Conservation (phyloP, 768 basidiomycete genomes). For the Auricularia auricula-judae region DNA sequence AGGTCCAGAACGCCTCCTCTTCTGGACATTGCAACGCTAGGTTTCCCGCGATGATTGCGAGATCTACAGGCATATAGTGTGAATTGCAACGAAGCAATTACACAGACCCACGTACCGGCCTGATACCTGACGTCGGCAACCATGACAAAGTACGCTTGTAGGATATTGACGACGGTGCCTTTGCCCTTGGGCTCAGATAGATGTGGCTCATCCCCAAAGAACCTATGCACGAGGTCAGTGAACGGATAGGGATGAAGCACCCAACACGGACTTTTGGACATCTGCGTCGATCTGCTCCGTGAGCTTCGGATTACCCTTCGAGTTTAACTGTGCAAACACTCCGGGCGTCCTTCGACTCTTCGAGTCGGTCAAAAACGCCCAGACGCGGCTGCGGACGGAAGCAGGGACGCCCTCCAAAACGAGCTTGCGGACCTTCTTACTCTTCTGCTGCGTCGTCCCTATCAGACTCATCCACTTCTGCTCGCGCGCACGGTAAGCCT, state of each 20-base stretch:
- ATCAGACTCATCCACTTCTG: slow-evolving; percentile 49
- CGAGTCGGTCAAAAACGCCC: slow-evolving; percentile 71
- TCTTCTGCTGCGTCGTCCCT: slow-evolving; percentile 56
- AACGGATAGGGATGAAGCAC: not conserved
- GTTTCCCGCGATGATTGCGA: slow-evolving; percentile 62
- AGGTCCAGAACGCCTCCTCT: slow-evolving; percentile 88
- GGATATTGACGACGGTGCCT: slow-evolving; percentile 42
- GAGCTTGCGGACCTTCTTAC: slow-evolving; percentile 67
- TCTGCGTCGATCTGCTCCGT: slow-evolving; percentile 50
- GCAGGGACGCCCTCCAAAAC: slow-evolving; percentile 69
- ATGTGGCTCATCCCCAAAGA: slow-evolving; percentile 47
- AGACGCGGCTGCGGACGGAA: slow-evolving; percentile 74
- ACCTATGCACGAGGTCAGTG: slow-evolving; percentile 1
- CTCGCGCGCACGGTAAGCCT: slow-evolving; percentile 68
- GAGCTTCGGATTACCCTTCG: slow-evolving; percentile 39
- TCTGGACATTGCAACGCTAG: slow-evolving; percentile 67
- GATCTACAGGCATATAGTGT: slow-evolving; percentile 29
- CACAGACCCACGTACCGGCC: slow-evolving; percentile 32
- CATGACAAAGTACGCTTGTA: slow-evolving; percentile 73
- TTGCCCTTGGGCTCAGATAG: slow-evolving; percentile 36
- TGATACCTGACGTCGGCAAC: slow-evolving; percentile 71
- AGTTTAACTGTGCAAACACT: slow-evolving; percentile 53
- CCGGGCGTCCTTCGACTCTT: slow-evolving; percentile 59
- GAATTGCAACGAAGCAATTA: not conserved
- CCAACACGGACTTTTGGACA: slow-evolving; percentile 24